phyloP scores from a whole-genome alignment of 2,329 filamentous ascomycete genomes.

The Thermothelomyces thermophilus region DNA sequence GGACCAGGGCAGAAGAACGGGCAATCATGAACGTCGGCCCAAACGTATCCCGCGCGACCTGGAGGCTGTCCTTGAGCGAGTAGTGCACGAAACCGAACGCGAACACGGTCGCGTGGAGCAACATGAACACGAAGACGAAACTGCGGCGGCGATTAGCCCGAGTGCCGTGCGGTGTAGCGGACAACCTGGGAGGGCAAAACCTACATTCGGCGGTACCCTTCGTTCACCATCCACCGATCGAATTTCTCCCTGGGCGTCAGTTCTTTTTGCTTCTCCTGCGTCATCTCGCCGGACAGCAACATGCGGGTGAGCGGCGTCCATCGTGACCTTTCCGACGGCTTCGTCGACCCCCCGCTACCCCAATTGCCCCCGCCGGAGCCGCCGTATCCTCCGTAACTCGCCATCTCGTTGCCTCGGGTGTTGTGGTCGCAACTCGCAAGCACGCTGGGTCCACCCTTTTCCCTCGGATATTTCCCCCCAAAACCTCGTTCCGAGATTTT shows the following conservation, averaged over 20 bases:
- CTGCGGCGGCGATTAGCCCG: conserved; percentile 35
- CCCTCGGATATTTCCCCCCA: conserved; percentile 1
- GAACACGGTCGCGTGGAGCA: conserved; percentile 70
- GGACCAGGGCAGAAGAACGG: conserved; percentile 64
- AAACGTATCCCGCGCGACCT: conserved; percentile 59
- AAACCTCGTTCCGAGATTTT: conserved; percentile 8
- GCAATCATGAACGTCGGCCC: conserved; percentile 73
- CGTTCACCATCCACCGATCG: conserved; percentile 84
- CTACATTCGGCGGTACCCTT: conserved; percentile 73
- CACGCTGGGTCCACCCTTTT: neutral
- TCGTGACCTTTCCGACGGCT: conserved; percentile 64
- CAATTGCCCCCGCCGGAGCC: conserved; percentile 28
- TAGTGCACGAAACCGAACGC: conserved; percentile 76
- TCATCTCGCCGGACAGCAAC: conserved; percentile 78
- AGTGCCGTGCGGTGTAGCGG: neutral
- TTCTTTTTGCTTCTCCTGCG: conserved; percentile 62
- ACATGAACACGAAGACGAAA: conserved; percentile 69
- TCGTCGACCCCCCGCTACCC: conserved; percentile 28
- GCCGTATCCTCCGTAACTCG: conserved; percentile 32
- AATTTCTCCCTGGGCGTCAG: conserved; percentile 65
- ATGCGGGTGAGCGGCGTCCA: conserved; percentile 78
- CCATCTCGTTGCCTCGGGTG: conserved; percentile 24
- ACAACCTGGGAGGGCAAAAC: conserved; percentile 35
- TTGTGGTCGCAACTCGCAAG: conserved; percentile 8
- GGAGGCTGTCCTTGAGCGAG: conserved; percentile 67